phyloP scores from a whole-genome alignment of 768 basidiomycete species.

The Boletus rubroflammeus region DNA sequence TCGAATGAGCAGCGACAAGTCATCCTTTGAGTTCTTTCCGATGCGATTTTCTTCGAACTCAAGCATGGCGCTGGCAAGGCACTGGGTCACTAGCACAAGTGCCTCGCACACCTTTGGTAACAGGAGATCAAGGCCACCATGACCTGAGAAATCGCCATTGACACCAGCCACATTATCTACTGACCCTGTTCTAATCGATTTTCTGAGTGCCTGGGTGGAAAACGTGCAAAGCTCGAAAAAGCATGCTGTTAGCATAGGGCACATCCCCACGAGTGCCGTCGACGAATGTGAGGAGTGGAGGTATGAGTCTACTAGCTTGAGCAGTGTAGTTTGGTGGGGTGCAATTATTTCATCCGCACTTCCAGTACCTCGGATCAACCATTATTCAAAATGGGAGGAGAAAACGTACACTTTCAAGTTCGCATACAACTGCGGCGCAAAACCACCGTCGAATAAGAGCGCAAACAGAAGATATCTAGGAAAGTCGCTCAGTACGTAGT shows the following conservation, averaged over 20 bases:
- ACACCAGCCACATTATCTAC: slow-evolving; percentile 7
- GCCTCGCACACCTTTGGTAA: slow-evolving; percentile 80
- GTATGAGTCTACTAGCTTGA: slow-evolving; percentile 85
- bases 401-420: slow-evolving; percentile 56
- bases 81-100: slow-evolving; percentile 73
- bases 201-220: slow-evolving; percentile 49
- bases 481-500: slow-evolving; percentile 12
- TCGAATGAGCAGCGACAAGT: slow-evolving; percentile 41
- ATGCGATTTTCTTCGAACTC: slow-evolving; percentile 34
- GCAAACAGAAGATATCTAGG: slow-evolving; percentile 62
- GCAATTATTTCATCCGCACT: slow-evolving; percentile 72
- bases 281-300: slow-evolving; percentile 52
- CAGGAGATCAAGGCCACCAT: slow-evolving; percentile 56
- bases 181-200: slow-evolving; percentile 37
- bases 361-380: slow-evolving; percentile 17
- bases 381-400: background rate
- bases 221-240: slow-evolving; percentile 64
- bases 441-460: slow-evolving; percentile 56
- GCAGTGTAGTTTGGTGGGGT: slow-evolving; percentile 81
- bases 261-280: slow-evolving; percentile 40
- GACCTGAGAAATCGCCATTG: slow-evolving; percentile 15
- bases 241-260: slow-evolving; percentile 55
- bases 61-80: slow-evolving; percentile 62
- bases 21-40: slow-evolving; percentile 2
- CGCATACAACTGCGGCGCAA: slow-evolving; percentile 57